phyloP scores from a whole-genome alignment of 345 rosid species.

The Ricinus communis region DNA sequence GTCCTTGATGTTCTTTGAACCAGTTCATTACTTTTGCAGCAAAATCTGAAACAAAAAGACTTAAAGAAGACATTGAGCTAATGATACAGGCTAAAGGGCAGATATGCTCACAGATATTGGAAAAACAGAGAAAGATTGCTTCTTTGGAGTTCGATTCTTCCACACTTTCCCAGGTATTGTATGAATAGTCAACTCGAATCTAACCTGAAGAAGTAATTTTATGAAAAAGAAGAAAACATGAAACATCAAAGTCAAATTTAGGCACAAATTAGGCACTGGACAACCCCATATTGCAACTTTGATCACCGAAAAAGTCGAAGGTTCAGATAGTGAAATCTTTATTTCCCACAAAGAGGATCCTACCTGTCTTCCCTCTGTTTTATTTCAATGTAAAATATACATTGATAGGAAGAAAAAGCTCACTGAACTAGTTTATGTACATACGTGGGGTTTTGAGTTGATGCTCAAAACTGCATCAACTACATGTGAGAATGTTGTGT shows the following conservation, averaged over 20 bases:
- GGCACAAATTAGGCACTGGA: not conserved
- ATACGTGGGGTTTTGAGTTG: not conserved
- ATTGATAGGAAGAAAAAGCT: not conserved
- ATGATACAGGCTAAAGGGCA: slow-evolving; percentile 52
- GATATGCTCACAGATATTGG: slow-evolving; percentile 57
- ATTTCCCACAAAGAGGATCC: not conserved
- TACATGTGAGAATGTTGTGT: not conserved
- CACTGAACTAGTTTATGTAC: not conserved
- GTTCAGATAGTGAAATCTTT: not conserved
- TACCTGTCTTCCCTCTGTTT: not conserved
- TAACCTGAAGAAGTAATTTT: not conserved
- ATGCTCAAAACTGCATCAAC: not conserved
- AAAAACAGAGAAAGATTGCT: slow-evolving; percentile 50
- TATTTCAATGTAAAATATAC: not conserved
- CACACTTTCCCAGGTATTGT: slow-evolving; percentile 58
- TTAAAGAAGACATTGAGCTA: slow-evolving; percentile 51
- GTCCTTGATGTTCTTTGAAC: not conserved
- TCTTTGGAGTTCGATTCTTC: slow-evolving; percentile 56
- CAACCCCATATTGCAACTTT: not conserved
- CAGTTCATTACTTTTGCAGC: slow-evolving; percentile 38
- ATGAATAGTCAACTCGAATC: not conserved
- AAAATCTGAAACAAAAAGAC: slow-evolving; percentile 41
- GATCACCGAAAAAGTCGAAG: too few relatives aligned
- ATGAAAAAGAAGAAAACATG: not conserved
- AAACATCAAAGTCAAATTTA: not conserved